These are phyloP conservation scores for Schizopora paradoxa DNA, from an alignment of 1,284 basidiomycete species.

Conservation along the genomic window DNA sequence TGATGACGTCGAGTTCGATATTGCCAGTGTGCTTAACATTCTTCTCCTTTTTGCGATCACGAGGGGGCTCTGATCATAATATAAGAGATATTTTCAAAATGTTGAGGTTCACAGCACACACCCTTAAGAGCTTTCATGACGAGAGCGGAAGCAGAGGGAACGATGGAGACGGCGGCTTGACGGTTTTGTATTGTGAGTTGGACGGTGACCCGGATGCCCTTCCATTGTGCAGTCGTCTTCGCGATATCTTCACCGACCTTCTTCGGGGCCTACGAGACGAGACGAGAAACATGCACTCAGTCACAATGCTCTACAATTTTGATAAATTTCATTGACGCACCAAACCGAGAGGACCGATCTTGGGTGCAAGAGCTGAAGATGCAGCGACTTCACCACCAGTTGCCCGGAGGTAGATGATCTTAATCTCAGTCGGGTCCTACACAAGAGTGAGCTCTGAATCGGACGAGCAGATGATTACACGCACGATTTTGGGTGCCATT, in stretches of 20 bases:
- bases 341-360: slow-evolving; percentile 99
- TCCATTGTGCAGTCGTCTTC: slow-evolving; percentile 98
- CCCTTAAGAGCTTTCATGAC: slow-evolving; percentile 99
- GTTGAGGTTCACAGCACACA: slow-evolving; percentile 30
- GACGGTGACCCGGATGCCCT: slow-evolving; percentile 98
- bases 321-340: slow-evolving; percentile 46
- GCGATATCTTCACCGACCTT: slow-evolving; percentile 99
- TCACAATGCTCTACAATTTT: background rate
- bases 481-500: slow-evolving; percentile 79
- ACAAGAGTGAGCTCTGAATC: slow-evolving; percentile 6
- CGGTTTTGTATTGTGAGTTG: slow-evolving; percentile 99
- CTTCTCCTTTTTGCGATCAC: slow-evolving; percentile 99
- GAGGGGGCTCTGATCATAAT: slow-evolving; percentile 79
- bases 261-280: slow-evolving; percentile 82
- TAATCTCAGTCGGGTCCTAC: slow-evolving; percentile 90
- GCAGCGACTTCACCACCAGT: slow-evolving; percentile 99
- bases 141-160: slow-evolving; percentile 95
- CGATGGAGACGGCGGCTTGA: slow-evolving; percentile 95
- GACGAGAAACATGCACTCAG: slow-evolving; percentile 8
- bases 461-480: slow-evolving; percentile 22
- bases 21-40: slow-evolving; percentile 99
- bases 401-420: slow-evolving; percentile 99
- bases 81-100: background rate
- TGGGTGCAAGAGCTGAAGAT: slow-evolving; percentile 96
- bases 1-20: slow-evolving; percentile 91